These are phyloP conservation scores for Diaporthe velutina DNA, from an alignment of 2,329 filamentous ascomycete species.

Conservation along the genomic window DNA sequence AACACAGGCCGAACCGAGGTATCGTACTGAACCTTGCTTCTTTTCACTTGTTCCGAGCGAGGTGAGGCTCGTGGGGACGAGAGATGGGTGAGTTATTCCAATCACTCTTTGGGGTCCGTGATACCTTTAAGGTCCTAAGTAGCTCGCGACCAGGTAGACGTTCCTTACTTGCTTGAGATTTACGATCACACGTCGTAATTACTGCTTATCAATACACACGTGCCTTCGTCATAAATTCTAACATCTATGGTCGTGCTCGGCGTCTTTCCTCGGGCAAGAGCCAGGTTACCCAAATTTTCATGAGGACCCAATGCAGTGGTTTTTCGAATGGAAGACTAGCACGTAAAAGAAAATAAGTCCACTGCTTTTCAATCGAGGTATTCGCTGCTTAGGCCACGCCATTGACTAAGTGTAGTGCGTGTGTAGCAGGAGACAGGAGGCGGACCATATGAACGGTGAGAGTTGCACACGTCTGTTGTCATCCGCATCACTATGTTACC, in stretches of 20 bases:
- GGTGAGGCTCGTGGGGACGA: too few species aligned
- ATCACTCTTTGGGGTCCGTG: too few species aligned
- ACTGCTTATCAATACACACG: too few species aligned
- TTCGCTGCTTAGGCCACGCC: not conserved
- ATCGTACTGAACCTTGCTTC: too few species aligned
- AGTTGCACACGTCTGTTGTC: not conserved
- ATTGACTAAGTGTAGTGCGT: not conserved
- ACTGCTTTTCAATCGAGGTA: not conserved
- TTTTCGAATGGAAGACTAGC: not conserved
- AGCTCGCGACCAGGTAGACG: too few species aligned
- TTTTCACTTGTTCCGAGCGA: too few species aligned
- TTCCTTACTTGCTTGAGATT: not conserved
- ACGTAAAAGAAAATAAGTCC: not conserved
- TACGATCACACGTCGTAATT: rapidly evolving
- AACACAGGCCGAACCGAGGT: too few species aligned
- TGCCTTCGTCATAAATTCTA: not conserved
- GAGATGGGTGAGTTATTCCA: too few species aligned
- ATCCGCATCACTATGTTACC: not conserved
- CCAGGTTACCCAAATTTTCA: not conserved
- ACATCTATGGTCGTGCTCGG: not conserved
- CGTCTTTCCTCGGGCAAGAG: not conserved
- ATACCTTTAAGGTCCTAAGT: too few species aligned
- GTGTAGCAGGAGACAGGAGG: not conserved
- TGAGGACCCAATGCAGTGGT: not conserved
- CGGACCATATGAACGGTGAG: not conserved